Percentiles rank a stretch among this genome's conserved stretches.
Conservation (phyloP, 352 stramenopile genomes). For the Achlya hypogyna region DNA sequence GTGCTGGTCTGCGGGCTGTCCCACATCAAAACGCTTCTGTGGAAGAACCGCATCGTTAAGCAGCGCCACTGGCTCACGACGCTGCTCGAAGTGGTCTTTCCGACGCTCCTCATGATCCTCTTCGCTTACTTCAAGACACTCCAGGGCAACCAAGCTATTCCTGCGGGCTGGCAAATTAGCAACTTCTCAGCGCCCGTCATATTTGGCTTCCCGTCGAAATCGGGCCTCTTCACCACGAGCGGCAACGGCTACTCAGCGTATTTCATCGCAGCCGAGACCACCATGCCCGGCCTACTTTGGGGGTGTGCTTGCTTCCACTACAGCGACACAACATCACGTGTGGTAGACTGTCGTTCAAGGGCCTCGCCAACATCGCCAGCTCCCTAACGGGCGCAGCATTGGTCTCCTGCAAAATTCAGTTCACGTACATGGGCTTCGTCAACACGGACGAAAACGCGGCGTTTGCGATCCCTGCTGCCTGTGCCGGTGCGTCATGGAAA, state of each 20-base stretch:
- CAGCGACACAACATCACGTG: slow-evolving; percentile 7
- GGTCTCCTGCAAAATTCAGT: background rate
- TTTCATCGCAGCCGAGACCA: slow-evolving; percentile 48
- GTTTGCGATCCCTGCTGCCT: background rate
- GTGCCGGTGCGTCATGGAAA: slow-evolving; percentile 16
- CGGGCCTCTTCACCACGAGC: no score
- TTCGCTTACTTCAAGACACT: slow-evolving; percentile 45
- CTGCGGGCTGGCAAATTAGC: slow-evolving; percentile 34
- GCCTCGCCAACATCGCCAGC: background rate
- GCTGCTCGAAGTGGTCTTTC: slow-evolving; percentile 42
- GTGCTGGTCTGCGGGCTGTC: no score
- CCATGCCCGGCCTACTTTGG: slow-evolving; percentile 40
- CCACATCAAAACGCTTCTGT: slow-evolving; percentile 35
- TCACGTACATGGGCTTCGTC: slow-evolving; percentile 4
- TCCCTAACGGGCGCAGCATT: background rate
- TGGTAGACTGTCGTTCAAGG: slow-evolving; percentile 33
- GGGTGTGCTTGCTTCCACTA: background rate
- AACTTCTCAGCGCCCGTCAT: no score
- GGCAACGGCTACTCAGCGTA: no score
- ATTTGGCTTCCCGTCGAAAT: no score
- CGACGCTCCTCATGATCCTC: slow-evolving; percentile 49
- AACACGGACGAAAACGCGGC: slow-evolving; percentile 1
- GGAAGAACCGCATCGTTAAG: slow-evolving; percentile 67
- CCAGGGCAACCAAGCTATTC: slow-evolving; percentile 36
- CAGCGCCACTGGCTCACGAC: slow-evolving; percentile 41